Base-by-base conservation (phyloP, 2,329 filamentous ascomycete genomes). In the Aspergillus niger region DNA sequence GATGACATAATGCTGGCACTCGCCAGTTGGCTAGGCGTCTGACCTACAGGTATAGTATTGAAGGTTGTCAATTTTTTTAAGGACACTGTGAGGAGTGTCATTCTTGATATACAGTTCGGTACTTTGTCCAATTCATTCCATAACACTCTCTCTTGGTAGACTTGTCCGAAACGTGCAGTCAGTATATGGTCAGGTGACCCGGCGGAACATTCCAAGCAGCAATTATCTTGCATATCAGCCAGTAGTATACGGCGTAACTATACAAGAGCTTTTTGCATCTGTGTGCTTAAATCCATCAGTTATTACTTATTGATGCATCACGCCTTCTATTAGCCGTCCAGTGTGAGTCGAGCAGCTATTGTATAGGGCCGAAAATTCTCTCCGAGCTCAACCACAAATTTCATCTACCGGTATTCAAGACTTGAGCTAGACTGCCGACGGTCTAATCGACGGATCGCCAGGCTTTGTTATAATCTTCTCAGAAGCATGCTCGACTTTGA, bases 401-500 rank as follows among this genome's bases (percentile, higher is more conserved):
- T 50, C 47, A 32, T 50, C n/a, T 32, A 28, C 8, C 47, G 10
- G 26, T 5, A 20, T 50, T n/a, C 8, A 4, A 49, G 5, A 49
- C 15, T 50, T 36, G 47, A 8, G 15, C 36, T 3, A 17, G 24
- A 36, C 26, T 22, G 15, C 8, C 17, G 36, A 30, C 22, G 5
- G 3, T 32, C 26, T 15, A 44, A 36, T 17, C 8, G 28, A 26
- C 24, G 10, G n/a, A 22, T 22, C 22, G n/a, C 10, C 5, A 36
- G 20, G 15, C 15, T 30, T n/a, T 36, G 8, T 30, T 20, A 5
- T 28, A 20, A 6, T 13, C 36, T n/a, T 30, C 50, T 24, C 11
- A 7, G 2, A 20, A 66, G 24, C 15, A 83, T 83, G 81, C 73
- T 82, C 15, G 74, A 77, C 60, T 77, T 82, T 56, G 69, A 74